Evolutionary conservation across 345 rosid species (phyloP), one percentile per base, ranked within the genome.

Genomic region (Ceriops tagal): DNA sequence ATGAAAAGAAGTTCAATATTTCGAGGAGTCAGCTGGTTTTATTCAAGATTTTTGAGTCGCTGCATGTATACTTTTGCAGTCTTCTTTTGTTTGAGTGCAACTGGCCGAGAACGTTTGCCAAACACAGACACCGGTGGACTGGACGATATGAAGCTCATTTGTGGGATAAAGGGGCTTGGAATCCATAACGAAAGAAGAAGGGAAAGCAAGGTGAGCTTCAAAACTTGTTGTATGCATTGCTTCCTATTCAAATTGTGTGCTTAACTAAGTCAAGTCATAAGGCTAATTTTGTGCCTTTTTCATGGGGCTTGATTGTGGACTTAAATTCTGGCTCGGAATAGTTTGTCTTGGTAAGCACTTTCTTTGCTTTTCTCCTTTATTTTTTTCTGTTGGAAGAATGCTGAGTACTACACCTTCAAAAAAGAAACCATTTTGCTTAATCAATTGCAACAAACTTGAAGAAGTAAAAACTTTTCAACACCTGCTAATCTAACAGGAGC

Each of bases 121-220:
- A n/a, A 4, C 10, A 6, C 61, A 80, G 80, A 51, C 85, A 82
- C 32, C 67, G 85, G 55, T 81, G 82, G 85, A 81, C 85, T 1
- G 82, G 85, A 61, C 49, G 85, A 20, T 78, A 72, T 56, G 85
- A 81, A 75, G 80, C 85, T 70, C 85, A 81, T 74, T 73, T 81
- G 37, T 78, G 85, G 85, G 85, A 82, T 52, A 82, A 82, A 76
- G 85, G 72, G 34, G 64, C 80, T 24, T 76, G 85, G 85, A 82
- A 82, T 76, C 79, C 81, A 27, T 76, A 82, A 8, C 83, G 73
- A 30, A 78, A 75, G 71, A 82, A 82, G 75, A 82, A 82, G 32
- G 85, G 85, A 32, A 82, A 82, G 31, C 83, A 82, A 76, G 81
- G 83, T 76, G 27, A 3, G 52, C 4, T 58, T 13, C 18, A 20